Percentiles rank a stretch among this genome's conserved stretches.
phyloP scores from a whole-genome alignment of 805 yeast genomes.

The Sugiyamaella smithiae region DNA sequence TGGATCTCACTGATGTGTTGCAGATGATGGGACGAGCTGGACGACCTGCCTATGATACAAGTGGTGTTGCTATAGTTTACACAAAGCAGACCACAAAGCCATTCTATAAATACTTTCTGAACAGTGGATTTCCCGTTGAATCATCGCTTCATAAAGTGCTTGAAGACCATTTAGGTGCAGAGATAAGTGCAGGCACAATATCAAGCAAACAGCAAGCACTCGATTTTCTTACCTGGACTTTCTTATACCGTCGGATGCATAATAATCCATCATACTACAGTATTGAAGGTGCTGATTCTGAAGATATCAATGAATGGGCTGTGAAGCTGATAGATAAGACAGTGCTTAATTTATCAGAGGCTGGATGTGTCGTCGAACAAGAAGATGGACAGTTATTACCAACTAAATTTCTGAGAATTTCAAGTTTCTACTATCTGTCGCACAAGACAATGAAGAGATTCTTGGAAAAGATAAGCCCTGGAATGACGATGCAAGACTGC shows the following conservation, averaged over 20 bases:
- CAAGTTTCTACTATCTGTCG: conserved; percentile 90
- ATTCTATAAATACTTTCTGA: conserved; percentile 73
- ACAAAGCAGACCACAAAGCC: conserved; percentile 73
- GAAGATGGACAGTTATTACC: conserved; percentile 43
- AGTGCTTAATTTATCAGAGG: conserved; percentile 62
- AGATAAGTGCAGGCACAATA: conserved; percentile 68
- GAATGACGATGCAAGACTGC: conserved; percentile 57
- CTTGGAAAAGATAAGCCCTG: conserved; percentile 47
- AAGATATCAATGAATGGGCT: conserved; percentile 36
- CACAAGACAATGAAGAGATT: conserved; percentile 81
- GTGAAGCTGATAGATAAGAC: conserved; percentile 60
- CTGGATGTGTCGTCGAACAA: conserved; percentile 57
- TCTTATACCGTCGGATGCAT: conserved; percentile 68
- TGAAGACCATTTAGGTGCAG: conserved; percentile 80
- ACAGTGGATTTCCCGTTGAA: conserved; percentile 80
- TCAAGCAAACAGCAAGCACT: conserved; percentile 63
- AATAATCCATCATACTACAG: conserved; percentile 78
- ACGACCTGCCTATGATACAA: conserved; percentile 75
- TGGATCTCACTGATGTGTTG: conserved; percentile 77
- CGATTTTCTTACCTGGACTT: conserved; percentile 76
- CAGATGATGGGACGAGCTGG: conserved; percentile 90
- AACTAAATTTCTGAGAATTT: conserved; percentile 78
- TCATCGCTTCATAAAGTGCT: conserved; percentile 74
- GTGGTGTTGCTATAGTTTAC: conserved; percentile 72
- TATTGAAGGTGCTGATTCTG: conserved; percentile 55